Evolutionary conservation across 2,329 filamentous ascomycete species (phyloP), one percentile per base, ranked within the genome.

Genomic region (Aspergillus hortae): DNA sequence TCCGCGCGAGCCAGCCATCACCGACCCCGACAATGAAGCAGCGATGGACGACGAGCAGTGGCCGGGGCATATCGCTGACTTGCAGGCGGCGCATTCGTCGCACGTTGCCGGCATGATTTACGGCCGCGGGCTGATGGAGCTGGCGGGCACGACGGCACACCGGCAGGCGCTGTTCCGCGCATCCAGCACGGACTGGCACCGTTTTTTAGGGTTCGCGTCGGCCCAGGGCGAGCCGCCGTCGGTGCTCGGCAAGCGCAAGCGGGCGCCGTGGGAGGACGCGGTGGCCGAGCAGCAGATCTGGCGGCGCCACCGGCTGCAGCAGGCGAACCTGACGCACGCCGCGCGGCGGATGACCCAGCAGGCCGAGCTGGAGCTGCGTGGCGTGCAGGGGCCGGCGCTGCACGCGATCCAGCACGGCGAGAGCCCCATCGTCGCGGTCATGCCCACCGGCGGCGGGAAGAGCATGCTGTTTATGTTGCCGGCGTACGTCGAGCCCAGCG

Each of bases 21-120:
- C 14, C 9, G 14, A 4, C 2, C 9, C 21, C 7, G 9, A 44
- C 33, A 15, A 41, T 41, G 17, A 41, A 15, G 38, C 14, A 2
- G 17, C 10, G 6, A 54, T 52, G 3, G 46, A 56, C 21, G 6
- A 19, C 11, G 36, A 43, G 25, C n/a, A 53, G 15, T 56, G n/a
- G 46, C 23, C 46, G 1, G 14, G 49, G 7, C 1, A 54, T 33
- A 56, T 58, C 33, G 14, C 46, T 1, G 32, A 58, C 36, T 35
- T 52, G 6, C 11, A 58, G n/a, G 46, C 46, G 1, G 46, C 41
- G 4, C 9, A 49, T 17, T 49, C 19, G 1, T 40, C 19, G 1
- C 11, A 49, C n/a, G 2, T 38, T 5, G 19, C 40, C 2, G 47
- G 30, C 1, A 44, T 36, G 3, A 19, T 49, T 10, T 49, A 49